A percentile compares a stretch with the other conserved stretches of the same genome.
Conservation (phyloP, 352 stramenopile species). For the Pythium angustatum region DNA sequence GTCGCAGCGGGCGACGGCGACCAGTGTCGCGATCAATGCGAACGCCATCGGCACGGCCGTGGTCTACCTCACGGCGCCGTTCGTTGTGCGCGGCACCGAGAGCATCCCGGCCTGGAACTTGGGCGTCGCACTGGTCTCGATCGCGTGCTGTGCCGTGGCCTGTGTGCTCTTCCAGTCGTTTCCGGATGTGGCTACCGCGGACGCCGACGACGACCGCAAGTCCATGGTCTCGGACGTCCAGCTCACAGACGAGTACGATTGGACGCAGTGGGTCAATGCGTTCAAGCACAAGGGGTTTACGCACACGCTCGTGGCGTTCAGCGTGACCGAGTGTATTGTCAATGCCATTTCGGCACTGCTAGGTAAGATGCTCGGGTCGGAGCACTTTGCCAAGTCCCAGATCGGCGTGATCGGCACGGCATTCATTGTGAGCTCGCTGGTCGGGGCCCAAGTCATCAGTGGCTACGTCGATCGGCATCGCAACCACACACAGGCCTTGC, state of each 20-base stretch:
- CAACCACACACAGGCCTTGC: constrained; percentile 60
- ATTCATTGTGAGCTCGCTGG: constrained; percentile 71
- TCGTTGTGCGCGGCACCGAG: constrained; percentile 42
- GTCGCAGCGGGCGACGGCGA: constrained; percentile 62
- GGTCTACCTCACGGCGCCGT: constrained; percentile 55
- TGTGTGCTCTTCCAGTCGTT: constrained; percentile 50
- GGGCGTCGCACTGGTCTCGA: constrained; percentile 37
- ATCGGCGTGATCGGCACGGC: constrained; percentile 64
- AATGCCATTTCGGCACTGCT: constrained; percentile 75
- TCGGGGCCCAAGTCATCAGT: constrained; percentile 70
- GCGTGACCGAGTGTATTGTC: constrained; percentile 62
- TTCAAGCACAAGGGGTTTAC: constrained; percentile 67
- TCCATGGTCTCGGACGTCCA: constrained; percentile 59
- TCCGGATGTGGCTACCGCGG: constrained; percentile 19
- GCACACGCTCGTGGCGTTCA: constrained; percentile 65
- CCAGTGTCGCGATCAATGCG: constrained; percentile 72
- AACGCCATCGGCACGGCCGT: constrained; percentile 71
- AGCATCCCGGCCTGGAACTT: constrained; percentile 50
- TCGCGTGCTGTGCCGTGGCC: constrained; percentile 22
- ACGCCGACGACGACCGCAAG: constrained; percentile 35
- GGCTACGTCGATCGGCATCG: constrained; percentile 60
- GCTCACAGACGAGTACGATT: constrained; percentile 70
- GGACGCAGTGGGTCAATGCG: constrained; percentile 62
- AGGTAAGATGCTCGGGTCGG: constrained; percentile 64
- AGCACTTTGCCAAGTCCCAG: constrained; percentile 62